phyloP scores from a whole-genome alignment of 2,329 filamentous ascomycete species.

The Fusarium begoniae region DNA sequence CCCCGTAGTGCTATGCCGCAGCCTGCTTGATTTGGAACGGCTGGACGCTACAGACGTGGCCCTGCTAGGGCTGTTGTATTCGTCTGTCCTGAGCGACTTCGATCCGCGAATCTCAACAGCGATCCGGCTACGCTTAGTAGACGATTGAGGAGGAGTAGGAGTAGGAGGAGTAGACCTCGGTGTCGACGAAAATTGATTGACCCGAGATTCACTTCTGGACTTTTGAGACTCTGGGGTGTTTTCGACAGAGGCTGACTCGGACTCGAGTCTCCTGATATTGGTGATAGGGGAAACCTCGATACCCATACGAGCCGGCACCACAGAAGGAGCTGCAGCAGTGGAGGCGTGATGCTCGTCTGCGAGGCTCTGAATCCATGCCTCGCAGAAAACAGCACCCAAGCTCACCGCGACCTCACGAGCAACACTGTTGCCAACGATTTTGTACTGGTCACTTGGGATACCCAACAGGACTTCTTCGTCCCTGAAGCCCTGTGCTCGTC shows the following conservation, averaged over 20 bases:
- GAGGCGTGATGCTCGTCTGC: constrained; percentile 17
- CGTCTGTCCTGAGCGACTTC: constrained; percentile 4
- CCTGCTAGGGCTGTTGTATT: not conserved
- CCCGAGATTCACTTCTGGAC: constrained; percentile 6
- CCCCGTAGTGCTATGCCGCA: constrained; percentile 12
- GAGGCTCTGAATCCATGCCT: constrained; percentile 56
- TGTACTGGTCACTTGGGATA: constrained; percentile 62
- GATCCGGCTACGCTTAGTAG: constrained; percentile 9
- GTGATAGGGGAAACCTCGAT: constrained; percentile 17
- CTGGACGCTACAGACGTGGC: not conserved
- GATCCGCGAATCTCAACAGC: constrained; percentile 19
- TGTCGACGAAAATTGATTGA: not conserved
- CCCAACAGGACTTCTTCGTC: constrained; percentile 78
- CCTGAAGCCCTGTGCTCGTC: constrained; percentile 74
- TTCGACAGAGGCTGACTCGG: constrained; percentile 2
- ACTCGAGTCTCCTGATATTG: constrained; percentile 8
- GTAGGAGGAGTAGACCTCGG: not conserved
- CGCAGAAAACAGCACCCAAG: constrained; percentile 69
- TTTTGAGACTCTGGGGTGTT: not conserved
- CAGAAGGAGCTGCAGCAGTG: not conserved
- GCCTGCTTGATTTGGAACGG: constrained; percentile 17
- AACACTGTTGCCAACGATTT: constrained; percentile 80
- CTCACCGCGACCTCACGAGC: constrained; percentile 73
- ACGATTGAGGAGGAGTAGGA: not conserved
- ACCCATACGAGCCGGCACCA: not conserved